Evolutionary conservation across 2,329 filamentous ascomycete species (phyloP).

Genomic region (Alternaria sp.): DNA sequence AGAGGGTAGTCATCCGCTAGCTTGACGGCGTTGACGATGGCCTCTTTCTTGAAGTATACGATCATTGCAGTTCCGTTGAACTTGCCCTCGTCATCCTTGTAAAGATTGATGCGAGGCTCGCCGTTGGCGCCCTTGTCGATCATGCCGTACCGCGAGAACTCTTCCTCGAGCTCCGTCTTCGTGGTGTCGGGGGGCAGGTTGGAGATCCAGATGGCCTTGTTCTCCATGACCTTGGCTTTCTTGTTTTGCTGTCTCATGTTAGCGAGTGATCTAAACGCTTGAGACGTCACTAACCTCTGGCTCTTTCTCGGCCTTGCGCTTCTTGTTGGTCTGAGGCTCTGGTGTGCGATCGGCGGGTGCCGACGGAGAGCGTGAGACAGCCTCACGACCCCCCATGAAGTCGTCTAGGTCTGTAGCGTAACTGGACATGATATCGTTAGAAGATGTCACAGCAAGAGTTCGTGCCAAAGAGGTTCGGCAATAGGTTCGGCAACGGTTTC

Average conservation of each 20-base stretch:
- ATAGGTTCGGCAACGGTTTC: neutral
- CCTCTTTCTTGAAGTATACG: slow-evolving; percentile 94
- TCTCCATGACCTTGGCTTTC: slow-evolving; percentile 59
- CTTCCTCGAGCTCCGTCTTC: slow-evolving; percentile 77
- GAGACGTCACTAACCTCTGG: slow-evolving; percentile 21
- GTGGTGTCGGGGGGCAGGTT: slow-evolving; percentile 82
- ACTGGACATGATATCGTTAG: neutral
- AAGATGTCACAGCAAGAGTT: neutral
- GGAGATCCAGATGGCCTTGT: slow-evolving; percentile 92
- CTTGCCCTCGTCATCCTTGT: slow-evolving; percentile 77
- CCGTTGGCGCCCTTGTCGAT: slow-evolving; percentile 93
- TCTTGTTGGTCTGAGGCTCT: slow-evolving; percentile 20
- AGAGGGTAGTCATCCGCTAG: slow-evolving; percentile 84
- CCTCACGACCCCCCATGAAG: slow-evolving; percentile 14
- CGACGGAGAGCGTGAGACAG: slow-evolving; percentile 1
- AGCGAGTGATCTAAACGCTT: slow-evolving; percentile 35
- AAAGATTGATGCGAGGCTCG: slow-evolving; percentile 89
- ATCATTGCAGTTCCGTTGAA: slow-evolving; percentile 95
- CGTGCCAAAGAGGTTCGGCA: neutral
- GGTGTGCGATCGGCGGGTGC: slow-evolving; percentile 9
- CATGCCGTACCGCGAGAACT: slow-evolving; percentile 78
- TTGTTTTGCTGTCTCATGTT: slow-evolving; percentile 24
- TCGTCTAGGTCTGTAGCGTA: slow-evolving; percentile 12
- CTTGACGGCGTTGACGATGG: slow-evolving; percentile 84
- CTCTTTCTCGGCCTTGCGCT: slow-evolving; percentile 34